These are phyloP conservation scores for Hirsutella rhossiliensis DNA, from an alignment of 2,329 filamentous ascomycete species.

Conservation along the genomic window DNA sequence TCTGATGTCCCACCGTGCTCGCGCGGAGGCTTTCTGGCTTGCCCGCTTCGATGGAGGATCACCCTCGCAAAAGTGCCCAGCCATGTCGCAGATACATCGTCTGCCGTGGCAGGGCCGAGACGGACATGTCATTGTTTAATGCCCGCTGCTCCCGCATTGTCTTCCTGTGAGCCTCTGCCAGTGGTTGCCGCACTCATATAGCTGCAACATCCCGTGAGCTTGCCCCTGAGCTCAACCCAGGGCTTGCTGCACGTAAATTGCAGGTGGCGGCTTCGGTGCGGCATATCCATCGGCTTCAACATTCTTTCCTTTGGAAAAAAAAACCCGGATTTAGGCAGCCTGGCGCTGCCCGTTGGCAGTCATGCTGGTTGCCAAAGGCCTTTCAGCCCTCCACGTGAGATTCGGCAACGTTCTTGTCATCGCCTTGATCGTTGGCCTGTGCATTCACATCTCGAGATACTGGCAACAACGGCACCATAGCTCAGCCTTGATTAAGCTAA, in stretches of 20 bases:
- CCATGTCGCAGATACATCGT: slow-evolving; percentile 8
- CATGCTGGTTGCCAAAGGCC: slow-evolving; percentile 15
- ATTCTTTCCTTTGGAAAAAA: not conserved
- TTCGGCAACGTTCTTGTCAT: slow-evolving; percentile 10
- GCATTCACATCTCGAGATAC: slow-evolving; percentile 10
- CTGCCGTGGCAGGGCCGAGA: slow-evolving; percentile 30
- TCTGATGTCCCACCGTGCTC: not conserved
- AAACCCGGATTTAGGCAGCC: not conserved
- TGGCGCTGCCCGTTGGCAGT: slow-evolving; percentile 4
- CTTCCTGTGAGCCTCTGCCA: too few relatives aligned
- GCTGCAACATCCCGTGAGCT: too few relatives aligned
- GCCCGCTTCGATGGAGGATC: not conserved
- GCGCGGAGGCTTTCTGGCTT: not conserved
- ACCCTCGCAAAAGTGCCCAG: not conserved
- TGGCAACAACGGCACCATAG: slow-evolving; percentile 4
- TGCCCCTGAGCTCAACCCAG: too few relatives aligned
- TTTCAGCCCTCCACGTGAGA: slow-evolving; percentile 10
- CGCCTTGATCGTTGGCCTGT: slow-evolving; percentile 13
- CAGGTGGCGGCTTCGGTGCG: too few relatives aligned
- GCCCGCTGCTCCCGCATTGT: not conserved
- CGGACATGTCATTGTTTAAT: slow-evolving; percentile 16
- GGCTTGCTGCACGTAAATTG: too few relatives aligned
- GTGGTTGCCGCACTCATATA: too few relatives aligned
- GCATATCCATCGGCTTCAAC: too few relatives aligned
- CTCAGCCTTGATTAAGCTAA: slow-evolving; percentile 3